Percentiles rank a stretch among this genome's conserved stretches.
phyloP scores from a whole-genome alignment of 228 moss, liverwort and hornwort species.

The Sphagnum magellanicum region DNA sequence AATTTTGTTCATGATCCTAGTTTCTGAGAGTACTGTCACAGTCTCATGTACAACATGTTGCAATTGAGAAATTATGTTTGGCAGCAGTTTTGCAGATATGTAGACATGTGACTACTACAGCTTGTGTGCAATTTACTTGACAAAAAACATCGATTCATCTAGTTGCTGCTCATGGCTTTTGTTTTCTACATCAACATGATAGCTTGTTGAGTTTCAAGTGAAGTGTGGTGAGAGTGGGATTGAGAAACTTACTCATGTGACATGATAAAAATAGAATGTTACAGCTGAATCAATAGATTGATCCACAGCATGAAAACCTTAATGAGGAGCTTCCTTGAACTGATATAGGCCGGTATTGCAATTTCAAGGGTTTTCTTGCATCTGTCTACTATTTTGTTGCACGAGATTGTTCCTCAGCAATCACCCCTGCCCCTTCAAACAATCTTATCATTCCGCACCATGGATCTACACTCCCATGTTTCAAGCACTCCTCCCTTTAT shows the following conservation, averaged over 20 bases:
- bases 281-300: too few species aligned
- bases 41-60: not conserved
- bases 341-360: too few species aligned
- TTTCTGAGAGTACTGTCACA: not conserved
- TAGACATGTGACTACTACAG: not conserved
- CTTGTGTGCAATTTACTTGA: not conserved
- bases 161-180: not conserved
- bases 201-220: not conserved
- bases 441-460: too few species aligned
- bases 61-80: not conserved
- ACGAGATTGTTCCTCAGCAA: too few species aligned
- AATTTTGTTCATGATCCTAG: not conserved
- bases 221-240: not conserved
- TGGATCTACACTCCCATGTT: too few species aligned
- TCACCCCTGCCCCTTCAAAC: too few species aligned
- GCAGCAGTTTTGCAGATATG: not conserved
- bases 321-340: too few species aligned
- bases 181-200: not conserved
- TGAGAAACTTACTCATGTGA: conserved; percentile 3
- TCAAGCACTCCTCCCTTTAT: too few species aligned
- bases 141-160: not conserved
- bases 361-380: too few species aligned
- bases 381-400: too few species aligned
- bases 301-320: too few species aligned
- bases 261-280: not conserved